Evolutionary conservation across 495 filamentous ascomycete genomes (phyloP), one percentile per base, ranked within the genome.

Genomic region (Penicillium goetzii): DNA sequence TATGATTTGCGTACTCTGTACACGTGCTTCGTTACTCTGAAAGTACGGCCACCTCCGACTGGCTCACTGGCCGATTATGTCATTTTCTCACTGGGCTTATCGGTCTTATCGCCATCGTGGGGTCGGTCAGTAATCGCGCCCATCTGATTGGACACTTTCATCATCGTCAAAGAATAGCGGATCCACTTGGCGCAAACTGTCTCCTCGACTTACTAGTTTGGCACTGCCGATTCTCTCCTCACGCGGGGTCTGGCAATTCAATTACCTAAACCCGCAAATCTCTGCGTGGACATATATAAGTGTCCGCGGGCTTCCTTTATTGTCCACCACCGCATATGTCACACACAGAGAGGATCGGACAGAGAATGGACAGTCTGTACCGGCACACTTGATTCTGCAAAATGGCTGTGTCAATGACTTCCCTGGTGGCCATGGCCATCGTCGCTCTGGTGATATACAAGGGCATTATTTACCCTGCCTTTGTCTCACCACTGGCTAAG

Each of bases 401-500:
- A 23, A 82, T 82, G 78, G 68, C 68, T 0, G 12, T 75, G 11
- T 71, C 75, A 11, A 21, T 70, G 25, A 33, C 72, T 9, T 64
- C 65, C 0, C 38, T 65, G 5, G 45, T 64, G 21, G 61, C 61
- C 26, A 54, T 59, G 12, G 52, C 70, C 55, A 4, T 66, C 6
- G 52, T 63, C 9, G 69, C 56, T 23, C 11, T 76, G 5, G 50
- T 74, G 54, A 25, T 60, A 62, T 92, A 90, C 72, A 83, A 80
- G 64, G 82, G 68, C 58, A 60, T 92, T 30, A 64, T 92, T 60
- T 83, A 87, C 59, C 89, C 90, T 4, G 72, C 73, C 21, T 79
- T 90, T 60, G 23, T 92, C 51, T 92, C 89, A 34, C 87, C 90
- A 2, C 81, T 93, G 11, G 78, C 88, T 5, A 85, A 79, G 36